These are phyloP conservation scores for Fusarium graminum DNA, from an alignment of 2,329 filamentous ascomycete species.

Conservation along the genomic window DNA sequence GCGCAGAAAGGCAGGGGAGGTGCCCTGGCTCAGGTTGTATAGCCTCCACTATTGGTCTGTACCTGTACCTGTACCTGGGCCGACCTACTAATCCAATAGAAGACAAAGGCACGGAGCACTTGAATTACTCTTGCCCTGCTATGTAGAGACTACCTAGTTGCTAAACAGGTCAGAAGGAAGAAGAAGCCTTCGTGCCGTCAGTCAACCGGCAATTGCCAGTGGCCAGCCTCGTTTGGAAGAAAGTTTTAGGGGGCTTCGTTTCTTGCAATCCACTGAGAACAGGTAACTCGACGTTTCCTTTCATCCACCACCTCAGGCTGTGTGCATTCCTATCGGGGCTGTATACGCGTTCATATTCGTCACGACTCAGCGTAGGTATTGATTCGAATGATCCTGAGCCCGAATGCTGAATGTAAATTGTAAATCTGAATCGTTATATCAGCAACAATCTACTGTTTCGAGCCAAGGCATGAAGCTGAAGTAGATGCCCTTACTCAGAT, in stretches of 20 bases:
- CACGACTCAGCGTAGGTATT: slow-evolving; percentile 12
- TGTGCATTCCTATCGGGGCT: slow-evolving; percentile 36
- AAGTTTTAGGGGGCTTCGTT: slow-evolving; percentile 2
- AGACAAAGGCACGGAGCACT: not conserved
- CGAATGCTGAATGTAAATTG: not conserved
- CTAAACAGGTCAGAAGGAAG: slow-evolving; percentile 22
- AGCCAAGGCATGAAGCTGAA: slow-evolving; percentile 2
- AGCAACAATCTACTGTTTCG: not conserved
- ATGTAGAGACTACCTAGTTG: slow-evolving; percentile 1
- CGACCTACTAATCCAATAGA: slow-evolving; percentile 4
- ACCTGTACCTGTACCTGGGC: slow-evolving; percentile 12
- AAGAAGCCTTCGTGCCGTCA: slow-evolving; percentile 16
- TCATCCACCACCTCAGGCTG: slow-evolving; percentile 20
- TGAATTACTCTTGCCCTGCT: slow-evolving; percentile 8
- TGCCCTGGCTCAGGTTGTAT: slow-evolving; percentile 12
- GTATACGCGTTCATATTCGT: slow-evolving; percentile 35
- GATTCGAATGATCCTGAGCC: not conserved
- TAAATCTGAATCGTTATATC: slow-evolving; percentile 4
- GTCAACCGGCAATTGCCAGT: slow-evolving; percentile 7
- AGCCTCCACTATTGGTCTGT: slow-evolving; percentile 6
- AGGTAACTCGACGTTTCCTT: slow-evolving; percentile 11
- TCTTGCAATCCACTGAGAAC: not conserved
- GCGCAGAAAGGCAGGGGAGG: slow-evolving; percentile 16
- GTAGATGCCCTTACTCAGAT: not conserved
- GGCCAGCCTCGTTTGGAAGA: slow-evolving; percentile 10